Evolutionary conservation across 1,139 yeast genomes (phyloP), one percentile per base, ranked within the genome.

Genomic region (Taphrina communis): DNA sequence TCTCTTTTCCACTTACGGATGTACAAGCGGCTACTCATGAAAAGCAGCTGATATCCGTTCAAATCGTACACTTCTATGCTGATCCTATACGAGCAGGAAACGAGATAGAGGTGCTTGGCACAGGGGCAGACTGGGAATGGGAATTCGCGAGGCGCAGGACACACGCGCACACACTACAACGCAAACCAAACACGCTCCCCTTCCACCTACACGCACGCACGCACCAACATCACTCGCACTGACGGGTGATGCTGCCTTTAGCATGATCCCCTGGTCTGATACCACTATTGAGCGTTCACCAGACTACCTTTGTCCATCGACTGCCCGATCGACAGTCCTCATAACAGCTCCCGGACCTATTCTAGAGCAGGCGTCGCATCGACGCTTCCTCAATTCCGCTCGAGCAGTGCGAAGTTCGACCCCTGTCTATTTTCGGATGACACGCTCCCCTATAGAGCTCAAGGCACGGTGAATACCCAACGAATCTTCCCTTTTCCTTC

Each of bases 401-500:
- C 31, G 31, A 25, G 31, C 31, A 25, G 31, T 25, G 31, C 31
- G 31, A 25, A 25, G 31, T 25, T 25, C 31, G 31, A 25, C 31
- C 31, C 31, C 31, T 25, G 31, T 14, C 42, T 39, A 11, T 39
- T 14, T 14, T 39, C 42, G 42, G 17, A 44, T 44, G 48, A 44
- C 48, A 44, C 48, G 48, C 48, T 44, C 48, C 48, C 48, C 48
- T 44, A n/a, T 17, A 2, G 19, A 11, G 48, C n/a, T 44, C 21
- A 44, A n/a, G 19, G 48, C 48, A 44, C 48, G 48, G 48, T 44
- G n/a, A 39, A 39, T 14, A 39, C 2, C 14, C 6, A 39, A 39
- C 42, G 6, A 14, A 39, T 39, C 42, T 39, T 39, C 14, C 42
- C 42, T 11, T 9, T 39, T 14, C 14, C 42, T 39, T 14, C 14